Percentiles rank a stretch among this genome's conserved stretches.
phyloP scores from a whole-genome alignment of 306 rosid species.

The Cicer yamashitae region DNA sequence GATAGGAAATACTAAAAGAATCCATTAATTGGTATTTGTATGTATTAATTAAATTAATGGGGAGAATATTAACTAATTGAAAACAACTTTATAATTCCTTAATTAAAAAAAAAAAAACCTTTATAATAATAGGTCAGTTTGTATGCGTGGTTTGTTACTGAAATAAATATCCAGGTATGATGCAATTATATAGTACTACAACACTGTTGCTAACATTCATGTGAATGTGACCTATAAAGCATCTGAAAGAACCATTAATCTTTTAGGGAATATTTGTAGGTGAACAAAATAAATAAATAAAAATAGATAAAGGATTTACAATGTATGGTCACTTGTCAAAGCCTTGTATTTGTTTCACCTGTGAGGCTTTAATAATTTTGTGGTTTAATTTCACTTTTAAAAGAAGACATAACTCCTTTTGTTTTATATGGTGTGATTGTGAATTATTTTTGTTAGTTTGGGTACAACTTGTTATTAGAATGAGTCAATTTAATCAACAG shows the following conservation, averaged over 20 bases:
- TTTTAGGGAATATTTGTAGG: background rate
- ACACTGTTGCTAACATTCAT: constrained; percentile 51
- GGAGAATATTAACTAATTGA: constrained; percentile 48
- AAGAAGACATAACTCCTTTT: background rate
- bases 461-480: background rate
- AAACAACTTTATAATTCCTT: too few relatives aligned
- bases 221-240: constrained; percentile 48
- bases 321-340: constrained; percentile 43
- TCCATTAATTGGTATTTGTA: background rate
- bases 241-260: constrained; percentile 20
- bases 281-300: constrained; percentile 10
- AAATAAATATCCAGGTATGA: constrained; percentile 43
- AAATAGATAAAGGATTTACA: constrained; percentile 35
- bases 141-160: constrained; percentile 13
- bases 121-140: background rate
- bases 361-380: background rate
- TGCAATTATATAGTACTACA: constrained; percentile 46
- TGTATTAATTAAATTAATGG: background rate
- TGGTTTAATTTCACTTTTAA: constrained; percentile 8
- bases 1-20: constrained; percentile 14
- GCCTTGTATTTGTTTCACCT: constrained; percentile 34
- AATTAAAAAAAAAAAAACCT: too few relatives aligned
- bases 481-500: background rate
- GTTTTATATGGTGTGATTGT: constrained; percentile 15
- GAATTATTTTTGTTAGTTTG: constrained; percentile 11